Base-by-base conservation (phyloP, 306 rosid species). In the Ochetophila trinervis region DNA sequence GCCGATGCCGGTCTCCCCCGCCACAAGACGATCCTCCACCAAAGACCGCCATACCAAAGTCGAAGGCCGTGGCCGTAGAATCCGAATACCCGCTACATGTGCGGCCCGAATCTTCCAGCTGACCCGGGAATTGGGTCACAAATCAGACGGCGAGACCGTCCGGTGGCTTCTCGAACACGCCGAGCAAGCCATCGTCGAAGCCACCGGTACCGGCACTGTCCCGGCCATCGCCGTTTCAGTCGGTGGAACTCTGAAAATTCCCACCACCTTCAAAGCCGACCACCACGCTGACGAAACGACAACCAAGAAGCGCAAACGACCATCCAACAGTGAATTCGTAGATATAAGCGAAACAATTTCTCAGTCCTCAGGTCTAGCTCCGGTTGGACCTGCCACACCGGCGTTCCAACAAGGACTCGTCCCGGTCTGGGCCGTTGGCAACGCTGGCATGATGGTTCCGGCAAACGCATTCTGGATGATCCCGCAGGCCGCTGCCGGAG, bases 381-480 rank as follows among this genome's bases (percentile, higher is more conserved):
- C 85, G 32, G 71, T 86, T 8, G 81, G 77, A 47, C 68, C 77
- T 12, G 71, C 60, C 42, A 27, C 67, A 0, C 75, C 83, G 15
- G 53, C 72, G 0, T 70, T 74, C 4, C 86, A 83, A 0, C 86
- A 83, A 17, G 86, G 91, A 13, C 64, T 83, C 5, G 80, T 86
- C 2, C 87, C 88, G 2, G 76, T 81, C 0, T 86, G 88, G 92
- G 75, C 85, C 0, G 77, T 86, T 6, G 81, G 83, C 0, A 75
- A 74, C 73, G 17, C 77, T 0, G 60, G 67, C 19, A 72, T 87
- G 86, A 65, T 84, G 82, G 80, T 84, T 32, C 91, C 91, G 3
- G 73, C 90, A 0, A 87, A 80, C 57, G 69, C 90, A 2, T 76
- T 87, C 71, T 87, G 95, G 95, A 87, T 87, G 90, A 79, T 86